A percentile compares a stretch with the other conserved stretches of the same genome.
These are phyloP conservation scores for Psophocarpus tetragonolobus DNA, from an alignment of 306 rosid species.

Conservation along the genomic window DNA sequence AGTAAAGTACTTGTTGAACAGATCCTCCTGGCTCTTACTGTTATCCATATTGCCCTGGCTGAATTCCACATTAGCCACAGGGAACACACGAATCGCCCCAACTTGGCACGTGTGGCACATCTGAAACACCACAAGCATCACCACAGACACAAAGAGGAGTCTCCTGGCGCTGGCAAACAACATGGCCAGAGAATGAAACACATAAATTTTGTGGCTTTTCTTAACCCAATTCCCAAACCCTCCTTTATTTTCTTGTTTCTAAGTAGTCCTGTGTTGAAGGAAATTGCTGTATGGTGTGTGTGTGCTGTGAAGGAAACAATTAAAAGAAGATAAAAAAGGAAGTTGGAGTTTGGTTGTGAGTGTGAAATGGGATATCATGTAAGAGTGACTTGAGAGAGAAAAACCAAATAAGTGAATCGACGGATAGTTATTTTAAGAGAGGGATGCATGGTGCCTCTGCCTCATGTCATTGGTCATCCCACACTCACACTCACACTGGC, in stretches of 20 bases:
- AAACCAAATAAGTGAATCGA: constrained; percentile 44
- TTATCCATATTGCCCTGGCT: constrained; percentile 16
- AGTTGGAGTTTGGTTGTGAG: background rate
- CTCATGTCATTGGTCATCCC: constrained; percentile 42
- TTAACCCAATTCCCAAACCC: background rate
- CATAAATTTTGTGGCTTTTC: constrained; percentile 41
- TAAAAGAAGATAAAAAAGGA: background rate
- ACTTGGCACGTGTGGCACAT: constrained; percentile 63
- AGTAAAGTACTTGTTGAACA: constrained; percentile 54
- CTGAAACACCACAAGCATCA: constrained; percentile 44
- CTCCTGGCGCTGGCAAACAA: constrained; percentile 53
- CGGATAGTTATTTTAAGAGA: constrained; percentile 48
- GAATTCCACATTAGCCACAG: constrained; percentile 29
- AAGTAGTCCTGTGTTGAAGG: background rate
- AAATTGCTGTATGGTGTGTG: background rate
- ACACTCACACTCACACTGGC: constrained; percentile 45
- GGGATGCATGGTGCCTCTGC: constrained; percentile 39
- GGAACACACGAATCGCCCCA: constrained; percentile 53
- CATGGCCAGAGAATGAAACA: constrained; percentile 53
- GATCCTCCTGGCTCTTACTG: constrained; percentile 44
- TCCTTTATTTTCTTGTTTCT: background rate
- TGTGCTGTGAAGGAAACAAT: background rate
- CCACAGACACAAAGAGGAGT: constrained; percentile 33
- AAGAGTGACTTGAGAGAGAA: constrained; percentile 37
- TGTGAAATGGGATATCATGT: constrained; percentile 6